These are phyloP conservation scores for Mortierella hygrophila DNA, from an alignment of 192 early-diverging fungal species.

Conservation along the genomic window DNA sequence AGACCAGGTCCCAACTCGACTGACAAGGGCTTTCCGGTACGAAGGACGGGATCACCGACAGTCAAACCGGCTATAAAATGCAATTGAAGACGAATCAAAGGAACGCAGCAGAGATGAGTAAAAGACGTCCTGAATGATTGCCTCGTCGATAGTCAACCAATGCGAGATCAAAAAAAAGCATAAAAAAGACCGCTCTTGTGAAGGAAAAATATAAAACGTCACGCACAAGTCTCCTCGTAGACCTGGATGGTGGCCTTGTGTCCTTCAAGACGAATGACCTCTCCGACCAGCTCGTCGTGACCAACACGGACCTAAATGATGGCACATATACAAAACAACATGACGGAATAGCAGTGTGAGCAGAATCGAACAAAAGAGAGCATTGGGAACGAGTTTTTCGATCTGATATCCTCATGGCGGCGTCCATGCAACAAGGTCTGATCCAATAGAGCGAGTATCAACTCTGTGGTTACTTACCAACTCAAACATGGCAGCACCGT, in stretches of 20 bases:
- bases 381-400: neutral
- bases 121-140: neutral
- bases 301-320: constrained; percentile 90
- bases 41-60: constrained; percentile 98
- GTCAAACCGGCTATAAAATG: constrained; percentile 86
- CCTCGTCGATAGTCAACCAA: neutral
- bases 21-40: constrained; percentile 97
- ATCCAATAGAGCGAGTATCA: neutral
- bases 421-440: neutral
- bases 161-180: neutral
- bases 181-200: neutral
- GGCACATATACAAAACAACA: neutral
- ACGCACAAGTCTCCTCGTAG: constrained; percentile 97
- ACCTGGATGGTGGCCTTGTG: constrained; percentile 99
- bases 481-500: constrained; percentile 97
- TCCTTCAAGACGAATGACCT: constrained; percentile 99
- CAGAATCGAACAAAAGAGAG: neutral
- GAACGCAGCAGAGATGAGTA: neutral
- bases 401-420: neutral
- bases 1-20: constrained; percentile 99
- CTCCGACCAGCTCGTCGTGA: constrained; percentile 96
- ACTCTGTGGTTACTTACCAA: constrained; percentile 72
- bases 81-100: neutral
- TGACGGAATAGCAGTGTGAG: constrained; percentile 7
- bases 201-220: neutral